These are phyloP conservation scores for Benincasa hispida DNA, from an alignment of 306 rosid species.

Conservation along the genomic window DNA sequence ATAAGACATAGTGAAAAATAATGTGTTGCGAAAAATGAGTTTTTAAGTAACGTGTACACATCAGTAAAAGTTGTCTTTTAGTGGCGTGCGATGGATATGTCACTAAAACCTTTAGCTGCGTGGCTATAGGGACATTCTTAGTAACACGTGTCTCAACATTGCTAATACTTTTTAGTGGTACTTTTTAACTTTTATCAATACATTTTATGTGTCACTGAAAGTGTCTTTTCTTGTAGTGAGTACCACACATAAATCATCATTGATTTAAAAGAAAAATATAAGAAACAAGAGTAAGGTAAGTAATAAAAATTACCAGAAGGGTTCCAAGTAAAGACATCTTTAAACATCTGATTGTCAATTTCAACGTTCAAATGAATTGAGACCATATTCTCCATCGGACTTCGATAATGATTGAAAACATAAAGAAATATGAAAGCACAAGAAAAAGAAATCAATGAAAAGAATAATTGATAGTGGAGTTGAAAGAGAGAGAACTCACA, in stretches of 20 bases:
- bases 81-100: too few relatives aligned
- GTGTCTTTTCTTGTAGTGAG: too few relatives aligned
- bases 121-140: too few relatives aligned
- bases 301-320: conserved; percentile 68
- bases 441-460: background rate
- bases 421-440: background rate
- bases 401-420: background rate
- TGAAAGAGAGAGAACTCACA: conserved; percentile 24
- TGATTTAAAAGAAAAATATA: background rate
- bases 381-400: conserved; percentile 63
- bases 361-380: conserved; percentile 70
- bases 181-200: too few relatives aligned
- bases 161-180: too few relatives aligned
- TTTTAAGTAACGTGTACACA: too few relatives aligned
- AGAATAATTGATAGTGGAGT: background rate
- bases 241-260: background rate
- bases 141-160: too few relatives aligned
- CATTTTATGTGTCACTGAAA: too few relatives aligned
- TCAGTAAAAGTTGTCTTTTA: too few relatives aligned
- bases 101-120: too few relatives aligned
- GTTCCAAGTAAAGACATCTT: conserved; percentile 88
- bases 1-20: too few relatives aligned
- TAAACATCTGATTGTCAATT: conserved; percentile 59
- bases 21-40: too few relatives aligned
- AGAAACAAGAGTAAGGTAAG: background rate